Evolutionary conservation across 805 yeast genomes (phyloP).

Genomic region (Lipomyces lipofer): DNA sequence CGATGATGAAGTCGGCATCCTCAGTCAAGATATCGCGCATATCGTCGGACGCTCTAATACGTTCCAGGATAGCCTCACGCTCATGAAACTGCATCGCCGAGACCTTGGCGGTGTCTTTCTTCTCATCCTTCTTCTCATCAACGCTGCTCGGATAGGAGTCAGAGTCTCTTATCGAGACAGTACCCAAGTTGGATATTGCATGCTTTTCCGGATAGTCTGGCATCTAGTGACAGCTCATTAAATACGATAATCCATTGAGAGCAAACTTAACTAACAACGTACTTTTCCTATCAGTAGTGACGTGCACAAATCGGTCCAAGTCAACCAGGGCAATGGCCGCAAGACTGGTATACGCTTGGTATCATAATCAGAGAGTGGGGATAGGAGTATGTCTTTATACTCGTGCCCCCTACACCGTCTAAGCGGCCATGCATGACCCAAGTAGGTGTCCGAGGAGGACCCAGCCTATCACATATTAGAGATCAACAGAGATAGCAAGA

Average conservation of each 20-base stretch:
- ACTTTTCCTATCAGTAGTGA: neutral
- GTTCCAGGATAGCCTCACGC: constrained; percentile 9
- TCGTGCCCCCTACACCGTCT: neutral
- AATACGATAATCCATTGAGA: neutral
- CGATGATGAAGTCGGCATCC: constrained; percentile 43
- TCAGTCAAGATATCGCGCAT: constrained; percentile 15
- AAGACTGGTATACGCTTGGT: neutral
- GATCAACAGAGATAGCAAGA: neutral
- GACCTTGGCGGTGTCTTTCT: neutral
- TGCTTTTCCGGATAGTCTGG: neutral
- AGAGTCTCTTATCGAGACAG: neutral
- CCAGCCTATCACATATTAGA: neutral
- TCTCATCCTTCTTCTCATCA: neutral
- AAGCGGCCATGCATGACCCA: neutral
- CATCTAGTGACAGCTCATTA: constrained; percentile 1
- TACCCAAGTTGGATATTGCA: neutral
- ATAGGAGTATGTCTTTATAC: neutral
- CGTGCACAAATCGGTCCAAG: neutral
- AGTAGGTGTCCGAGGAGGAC: neutral
- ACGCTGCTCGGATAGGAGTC: neutral
- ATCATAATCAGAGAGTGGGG: neutral
- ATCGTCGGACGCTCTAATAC: constrained; percentile 19
- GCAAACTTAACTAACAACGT: neutral
- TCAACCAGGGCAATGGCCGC: neutral
- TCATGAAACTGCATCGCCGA: neutral